Percentiles rank a stretch among this genome's conserved stretches.
phyloP scores from a whole-genome alignment of 2,329 filamentous ascomycete genomes.

The Fusarium abutilonis region DNA sequence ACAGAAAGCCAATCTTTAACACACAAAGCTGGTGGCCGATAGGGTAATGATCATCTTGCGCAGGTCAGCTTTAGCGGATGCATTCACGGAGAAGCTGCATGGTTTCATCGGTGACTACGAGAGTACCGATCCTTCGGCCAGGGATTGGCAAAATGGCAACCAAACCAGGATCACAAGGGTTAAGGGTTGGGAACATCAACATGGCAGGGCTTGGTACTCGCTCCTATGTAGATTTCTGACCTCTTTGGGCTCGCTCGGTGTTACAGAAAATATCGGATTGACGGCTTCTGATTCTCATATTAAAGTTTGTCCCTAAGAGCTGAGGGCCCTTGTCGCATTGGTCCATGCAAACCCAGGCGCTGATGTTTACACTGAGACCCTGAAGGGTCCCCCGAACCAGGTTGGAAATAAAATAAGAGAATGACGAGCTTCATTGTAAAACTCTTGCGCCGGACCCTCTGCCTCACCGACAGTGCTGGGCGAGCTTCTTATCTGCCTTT shows the following conservation, averaged over 20 bases:
- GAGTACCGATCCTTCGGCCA: conserved; percentile 40
- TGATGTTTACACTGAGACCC: conserved; percentile 24
- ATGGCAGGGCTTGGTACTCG: conserved; percentile 19
- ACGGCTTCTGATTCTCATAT: background rate
- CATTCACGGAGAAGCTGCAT: conserved; percentile 34
- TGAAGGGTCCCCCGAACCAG: conserved; percentile 10
- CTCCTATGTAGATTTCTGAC: conserved; percentile 4
- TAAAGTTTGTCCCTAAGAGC: background rate
- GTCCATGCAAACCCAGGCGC: conserved; percentile 15
- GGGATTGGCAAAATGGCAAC: conserved; percentile 31
- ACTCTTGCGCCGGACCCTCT: conserved; percentile 15
- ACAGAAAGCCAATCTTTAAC: conserved; percentile 28
- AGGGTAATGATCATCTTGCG: conserved; percentile 39
- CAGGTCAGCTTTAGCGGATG: conserved; percentile 32
- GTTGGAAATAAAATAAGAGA: conserved; percentile 18
- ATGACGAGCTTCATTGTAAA: conserved; percentile 13
- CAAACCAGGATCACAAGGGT: conserved; percentile 27
- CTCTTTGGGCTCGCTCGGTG: background rate
- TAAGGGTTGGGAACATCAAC: conserved; percentile 3
- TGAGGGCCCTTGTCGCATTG: background rate
- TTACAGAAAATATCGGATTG: background rate
- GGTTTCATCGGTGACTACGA: conserved; percentile 40
- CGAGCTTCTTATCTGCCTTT: conserved; percentile 26
- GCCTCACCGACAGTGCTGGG: conserved; percentile 38
- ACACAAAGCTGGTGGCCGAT: conserved; percentile 26